These are phyloP conservation scores for Scutellaria minor DNA, from an alignment of 257 asterid genomes.

Conservation along the genomic window DNA sequence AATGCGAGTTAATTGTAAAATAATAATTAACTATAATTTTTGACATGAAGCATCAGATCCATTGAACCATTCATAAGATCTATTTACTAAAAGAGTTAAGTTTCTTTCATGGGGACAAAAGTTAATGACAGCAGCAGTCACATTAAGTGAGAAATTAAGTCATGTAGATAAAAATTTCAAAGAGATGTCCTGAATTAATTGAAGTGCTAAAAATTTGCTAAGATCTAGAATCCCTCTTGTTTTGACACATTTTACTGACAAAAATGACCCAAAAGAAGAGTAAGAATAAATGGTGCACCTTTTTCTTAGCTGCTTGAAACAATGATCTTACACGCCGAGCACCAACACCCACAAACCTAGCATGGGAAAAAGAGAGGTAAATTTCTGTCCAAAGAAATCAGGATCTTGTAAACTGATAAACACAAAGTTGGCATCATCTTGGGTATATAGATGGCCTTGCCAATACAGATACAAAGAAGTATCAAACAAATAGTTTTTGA, in stretches of 20 bases:
- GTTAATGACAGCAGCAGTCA: constrained; percentile 9
- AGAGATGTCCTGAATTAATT: background rate
- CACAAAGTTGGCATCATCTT: constrained; percentile 13
- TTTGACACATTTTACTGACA: constrained; percentile 32
- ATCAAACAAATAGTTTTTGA: background rate
- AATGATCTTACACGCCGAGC: constrained; percentile 98
- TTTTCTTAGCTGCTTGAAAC: constrained; percentile 98
- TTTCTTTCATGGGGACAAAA: background rate
- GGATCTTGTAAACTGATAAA: constrained; percentile 3
- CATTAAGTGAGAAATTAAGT: background rate
- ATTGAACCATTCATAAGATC: constrained; percentile 4
- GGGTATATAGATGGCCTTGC: constrained; percentile 6
- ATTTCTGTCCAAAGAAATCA: constrained; percentile 8
- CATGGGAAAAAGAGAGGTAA: constrained; percentile 33
- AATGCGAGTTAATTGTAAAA: background rate
- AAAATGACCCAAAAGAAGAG: constrained; percentile 2
- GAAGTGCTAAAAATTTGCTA: background rate
- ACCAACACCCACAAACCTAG: constrained; percentile 99
- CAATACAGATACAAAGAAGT: background rate
- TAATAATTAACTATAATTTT: background rate
- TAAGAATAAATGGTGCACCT: constrained; percentile 52
- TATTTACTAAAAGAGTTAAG: background rate
- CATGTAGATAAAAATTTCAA: background rate
- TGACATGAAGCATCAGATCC: background rate
- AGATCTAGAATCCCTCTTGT: constrained; percentile 9